A percentile compares a stretch with the other conserved stretches of the same genome.
Conservation (phyloP, 2,329 filamentous ascomycete genomes). For the Fusarium metavorans region DNA sequence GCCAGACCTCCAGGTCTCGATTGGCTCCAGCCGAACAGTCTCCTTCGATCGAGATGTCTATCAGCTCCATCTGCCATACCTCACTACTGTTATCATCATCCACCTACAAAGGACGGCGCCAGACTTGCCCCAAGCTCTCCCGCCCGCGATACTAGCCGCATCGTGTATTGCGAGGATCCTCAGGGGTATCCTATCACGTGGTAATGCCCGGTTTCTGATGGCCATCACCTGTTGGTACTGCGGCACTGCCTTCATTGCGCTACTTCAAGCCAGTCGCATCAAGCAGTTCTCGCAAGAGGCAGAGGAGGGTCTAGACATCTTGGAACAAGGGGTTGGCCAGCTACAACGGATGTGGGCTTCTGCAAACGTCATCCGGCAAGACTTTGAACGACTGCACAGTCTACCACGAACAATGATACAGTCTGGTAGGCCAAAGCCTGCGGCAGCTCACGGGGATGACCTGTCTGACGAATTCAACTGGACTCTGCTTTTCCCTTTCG, state of each 20-base stretch:
- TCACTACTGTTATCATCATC: conserved; percentile 56
- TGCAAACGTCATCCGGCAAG: conserved; percentile 36
- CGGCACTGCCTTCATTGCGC: conserved; percentile 55
- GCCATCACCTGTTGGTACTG: conserved; percentile 58
- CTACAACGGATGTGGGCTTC: conserved; percentile 41
- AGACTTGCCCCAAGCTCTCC: conserved; percentile 47
- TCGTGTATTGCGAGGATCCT: conserved; percentile 42
- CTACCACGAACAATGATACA: conserved; percentile 24
- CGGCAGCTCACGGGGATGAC: neutral
- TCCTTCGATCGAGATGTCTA: conserved; percentile 56
- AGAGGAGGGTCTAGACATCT: conserved; percentile 30
- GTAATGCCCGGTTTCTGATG: conserved; percentile 55
- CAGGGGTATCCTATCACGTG: conserved; percentile 53
- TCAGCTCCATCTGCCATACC: conserved; percentile 56
- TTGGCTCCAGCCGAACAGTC: conserved; percentile 32
- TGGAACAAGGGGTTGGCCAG: conserved; percentile 32
- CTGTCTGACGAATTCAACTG: conserved; percentile 24
- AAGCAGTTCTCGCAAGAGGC: conserved; percentile 34
- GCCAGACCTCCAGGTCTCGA: conserved; percentile 29
- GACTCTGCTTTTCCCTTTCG: conserved; percentile 33
- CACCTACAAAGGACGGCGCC: conserved; percentile 52
- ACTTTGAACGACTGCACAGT: conserved; percentile 32
- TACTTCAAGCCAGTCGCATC: conserved; percentile 51
- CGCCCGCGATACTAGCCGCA: conserved; percentile 31
- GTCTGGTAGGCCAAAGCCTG: conserved; percentile 1